Conservation (phyloP, 352 stramenopile species). For the Phytophthora hybrid region DNA sequence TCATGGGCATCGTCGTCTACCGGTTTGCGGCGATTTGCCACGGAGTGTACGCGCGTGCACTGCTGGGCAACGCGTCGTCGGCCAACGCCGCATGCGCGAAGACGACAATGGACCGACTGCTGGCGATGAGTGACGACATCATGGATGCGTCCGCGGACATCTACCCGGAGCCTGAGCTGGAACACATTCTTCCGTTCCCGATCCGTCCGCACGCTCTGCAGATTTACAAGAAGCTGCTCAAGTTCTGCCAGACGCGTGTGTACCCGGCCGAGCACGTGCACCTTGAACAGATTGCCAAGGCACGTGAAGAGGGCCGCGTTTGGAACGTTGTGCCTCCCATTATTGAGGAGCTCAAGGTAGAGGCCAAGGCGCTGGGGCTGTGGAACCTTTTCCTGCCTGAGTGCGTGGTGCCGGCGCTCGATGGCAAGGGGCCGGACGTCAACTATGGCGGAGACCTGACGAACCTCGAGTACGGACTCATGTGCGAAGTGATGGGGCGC, state of each 20-base stretch:
- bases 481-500: constrained; percentile 96
- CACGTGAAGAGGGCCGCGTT: constrained; percentile 54
- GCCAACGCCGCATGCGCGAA: constrained; percentile 76
- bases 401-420: constrained; percentile 54
- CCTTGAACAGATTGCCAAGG: constrained; percentile 71
- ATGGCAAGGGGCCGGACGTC: constrained; percentile 49
- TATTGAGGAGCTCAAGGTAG: constrained; percentile 90
- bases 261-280: constrained; percentile 93
- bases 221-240: constrained; percentile 86
- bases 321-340: constrained; percentile 91
- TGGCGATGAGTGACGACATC: constrained; percentile 54
- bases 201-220: constrained; percentile 78
- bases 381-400: constrained; percentile 97
- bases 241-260: constrained; percentile 91
- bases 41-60: constrained; percentile 78
- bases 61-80: constrained; percentile 84
- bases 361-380: constrained; percentile 92
- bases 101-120: constrained; percentile 70
- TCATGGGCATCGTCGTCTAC: constrained; percentile 75
- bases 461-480: constrained; percentile 95
- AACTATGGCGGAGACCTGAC: constrained; percentile 81
- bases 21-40: constrained; percentile 84
- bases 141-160: constrained; percentile 50
- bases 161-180: constrained; percentile 55
- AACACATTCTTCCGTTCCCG: constrained; percentile 74